These are phyloP conservation scores for Arachnomyces sp. DNA, from an alignment of 2,329 filamentous ascomycete species.

Conservation along the genomic window DNA sequence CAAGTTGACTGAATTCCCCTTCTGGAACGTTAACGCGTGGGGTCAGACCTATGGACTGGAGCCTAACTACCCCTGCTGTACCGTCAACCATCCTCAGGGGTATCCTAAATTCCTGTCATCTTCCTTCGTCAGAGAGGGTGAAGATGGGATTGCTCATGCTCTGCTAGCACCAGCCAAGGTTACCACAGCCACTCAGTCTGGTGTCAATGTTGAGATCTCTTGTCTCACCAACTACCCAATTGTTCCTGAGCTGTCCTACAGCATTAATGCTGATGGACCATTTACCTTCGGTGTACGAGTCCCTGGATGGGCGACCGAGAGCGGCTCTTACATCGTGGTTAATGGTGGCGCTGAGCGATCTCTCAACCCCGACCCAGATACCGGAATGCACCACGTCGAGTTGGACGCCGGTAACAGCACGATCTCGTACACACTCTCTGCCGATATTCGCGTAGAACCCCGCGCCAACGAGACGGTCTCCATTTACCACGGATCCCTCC, in stretches of 20 bases:
- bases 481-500: constrained; percentile 37
- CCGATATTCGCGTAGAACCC: constrained; percentile 24
- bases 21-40: constrained; percentile 40
- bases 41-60: constrained; percentile 46
- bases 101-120: constrained; percentile 48
- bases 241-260: constrained; percentile 31
- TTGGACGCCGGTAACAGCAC: constrained; percentile 26
- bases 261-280: constrained; percentile 24
- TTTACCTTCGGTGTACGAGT: constrained; percentile 41
- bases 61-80: constrained; percentile 47
- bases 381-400: constrained; percentile 31
- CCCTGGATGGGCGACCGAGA: constrained; percentile 35
- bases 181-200: constrained; percentile 28
- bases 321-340: constrained; percentile 16
- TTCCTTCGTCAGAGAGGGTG: constrained; percentile 37
- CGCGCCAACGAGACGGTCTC: constrained; percentile 37
- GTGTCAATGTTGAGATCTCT: constrained; percentile 32
- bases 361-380: constrained; percentile 24
- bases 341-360: constrained; percentile 13
- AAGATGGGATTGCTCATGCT: constrained; percentile 42
- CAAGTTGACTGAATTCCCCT: constrained; percentile 35
- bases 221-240: constrained; percentile 47
- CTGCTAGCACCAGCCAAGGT: constrained; percentile 42
- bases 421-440: constrained; percentile 26
- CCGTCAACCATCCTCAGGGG: constrained; percentile 51